Evolutionary conservation across 164 flowering plant species (phyloP).

Genomic region (Warburgia ugandensis): DNA sequence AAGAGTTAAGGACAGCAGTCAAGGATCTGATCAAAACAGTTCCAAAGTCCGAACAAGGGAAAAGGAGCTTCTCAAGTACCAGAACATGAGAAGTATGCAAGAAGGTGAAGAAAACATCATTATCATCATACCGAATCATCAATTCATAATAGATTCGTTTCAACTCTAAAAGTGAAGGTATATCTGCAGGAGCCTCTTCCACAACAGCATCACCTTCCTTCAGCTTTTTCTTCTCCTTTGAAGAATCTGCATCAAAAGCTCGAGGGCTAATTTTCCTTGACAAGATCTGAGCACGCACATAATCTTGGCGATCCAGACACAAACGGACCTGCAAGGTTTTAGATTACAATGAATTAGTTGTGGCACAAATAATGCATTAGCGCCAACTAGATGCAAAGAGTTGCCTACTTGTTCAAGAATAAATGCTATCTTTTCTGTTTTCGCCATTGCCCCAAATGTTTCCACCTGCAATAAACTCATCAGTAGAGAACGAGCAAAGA

Average conservation of each 20-base stretch:
- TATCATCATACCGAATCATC: slow-evolving; percentile 71
- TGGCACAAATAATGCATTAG: neutral
- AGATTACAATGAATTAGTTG: slow-evolving; percentile 1
- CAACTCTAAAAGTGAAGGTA: slow-evolving; percentile 74
- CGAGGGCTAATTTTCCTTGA: slow-evolving; percentile 90
- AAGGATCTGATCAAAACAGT: no score
- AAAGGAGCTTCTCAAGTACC: no score
- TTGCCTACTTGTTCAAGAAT: slow-evolving; percentile 95
- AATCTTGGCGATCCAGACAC: slow-evolving; percentile 90
- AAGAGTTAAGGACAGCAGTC: no score
- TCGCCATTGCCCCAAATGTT: slow-evolving; percentile 99
- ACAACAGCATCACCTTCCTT: slow-evolving; percentile 90
- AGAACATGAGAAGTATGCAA: no score
- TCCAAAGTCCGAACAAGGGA: no score
- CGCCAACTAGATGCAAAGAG: neutral
- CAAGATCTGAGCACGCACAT: slow-evolving; percentile 92
- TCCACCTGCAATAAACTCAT: slow-evolving; percentile 57
- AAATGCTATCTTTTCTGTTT: slow-evolving; percentile 94
- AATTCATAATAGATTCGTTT: slow-evolving; percentile 83
- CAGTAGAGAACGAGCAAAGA: neutral
- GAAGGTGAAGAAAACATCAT: no score
- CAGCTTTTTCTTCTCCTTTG: slow-evolving; percentile 89
- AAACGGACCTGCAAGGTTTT: slow-evolving; percentile 58
- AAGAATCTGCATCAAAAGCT: slow-evolving; percentile 73
- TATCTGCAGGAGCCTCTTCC: slow-evolving; percentile 76